phyloP scores from a whole-genome alignment of 2,329 filamentous ascomycete genomes.

The Periglandula ipomoeae region DNA sequence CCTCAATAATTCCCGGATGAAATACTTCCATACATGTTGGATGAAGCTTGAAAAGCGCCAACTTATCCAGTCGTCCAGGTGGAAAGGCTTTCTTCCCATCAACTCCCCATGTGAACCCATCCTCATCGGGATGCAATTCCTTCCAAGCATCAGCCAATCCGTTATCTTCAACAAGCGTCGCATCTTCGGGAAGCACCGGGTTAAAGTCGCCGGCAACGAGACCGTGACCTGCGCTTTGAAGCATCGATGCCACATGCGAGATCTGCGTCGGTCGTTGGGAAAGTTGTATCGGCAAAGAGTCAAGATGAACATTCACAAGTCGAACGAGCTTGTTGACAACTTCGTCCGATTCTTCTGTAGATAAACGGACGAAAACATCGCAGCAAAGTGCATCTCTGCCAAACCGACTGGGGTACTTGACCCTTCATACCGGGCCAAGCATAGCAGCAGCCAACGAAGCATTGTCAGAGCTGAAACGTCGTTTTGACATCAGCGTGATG shows the following conservation, averaged over 20 bases:
- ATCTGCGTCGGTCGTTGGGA: conserved; percentile 23
- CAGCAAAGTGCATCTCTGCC: too few species aligned
- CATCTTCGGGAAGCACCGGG: conserved; percentile 25
- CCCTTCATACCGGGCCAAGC: too few species aligned
- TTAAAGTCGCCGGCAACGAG: conserved; percentile 33
- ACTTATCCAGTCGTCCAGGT: conserved; percentile 24
- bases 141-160: too few species aligned
- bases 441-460: too few species aligned
- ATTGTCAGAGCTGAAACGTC: too few species aligned
- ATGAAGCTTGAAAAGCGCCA: too few species aligned
- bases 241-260: conserved; percentile 15
- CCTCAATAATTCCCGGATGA: too few species aligned
- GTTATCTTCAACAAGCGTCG: conserved; percentile 19
- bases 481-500: too few species aligned
- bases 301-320: conserved; percentile 31
- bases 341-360: too few species aligned
- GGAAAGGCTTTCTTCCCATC: conserved; percentile 23
- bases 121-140: conserved; percentile 17
- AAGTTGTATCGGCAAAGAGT: conserved; percentile 21
- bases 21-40: too few species aligned
- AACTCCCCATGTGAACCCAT: conserved; percentile 29
- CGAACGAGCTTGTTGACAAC: conserved; percentile 12
- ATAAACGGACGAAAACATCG: too few species aligned
- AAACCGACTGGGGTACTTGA: too few species aligned
- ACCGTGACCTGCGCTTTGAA: conserved; percentile 19